Percentiles rank a stretch among this genome's conserved stretches.
Evolutionary conservation across 768 basidiomycete species (phyloP).

Genomic region (Candolleomyces efflorescens): DNA sequence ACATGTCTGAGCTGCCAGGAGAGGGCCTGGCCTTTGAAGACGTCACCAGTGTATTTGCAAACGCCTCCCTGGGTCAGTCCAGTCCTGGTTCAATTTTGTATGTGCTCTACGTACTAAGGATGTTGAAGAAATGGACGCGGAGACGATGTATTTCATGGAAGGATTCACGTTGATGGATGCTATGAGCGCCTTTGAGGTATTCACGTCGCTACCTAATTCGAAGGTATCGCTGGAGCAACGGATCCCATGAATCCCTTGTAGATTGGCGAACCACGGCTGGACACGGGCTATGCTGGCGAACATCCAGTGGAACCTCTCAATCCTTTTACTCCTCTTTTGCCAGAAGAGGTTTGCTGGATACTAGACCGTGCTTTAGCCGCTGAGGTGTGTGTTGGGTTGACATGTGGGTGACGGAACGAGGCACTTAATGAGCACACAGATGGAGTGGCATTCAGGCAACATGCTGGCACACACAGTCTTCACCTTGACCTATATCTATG

Average conservation of each 20-base stretch:
- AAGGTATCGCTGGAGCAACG: conserved; percentile 3
- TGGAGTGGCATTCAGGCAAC: conserved; percentile 84
- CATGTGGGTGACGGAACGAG: conserved; percentile 9
- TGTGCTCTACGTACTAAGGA: conserved; percentile 3
- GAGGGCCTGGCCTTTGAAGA: conserved; percentile 41
- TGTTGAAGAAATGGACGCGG: conserved; percentile 53
- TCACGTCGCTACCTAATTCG: neutral
- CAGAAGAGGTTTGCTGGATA: conserved; percentile 86
- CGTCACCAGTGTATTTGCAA: conserved; percentile 53
- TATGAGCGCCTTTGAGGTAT: conserved; percentile 91
- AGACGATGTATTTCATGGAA: conserved; percentile 60
- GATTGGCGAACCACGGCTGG: conserved; percentile 90
- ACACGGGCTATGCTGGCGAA: conserved; percentile 66
- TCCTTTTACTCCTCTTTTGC: conserved; percentile 56
- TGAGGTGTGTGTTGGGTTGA: conserved; percentile 49
- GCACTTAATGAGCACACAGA: conserved; percentile 39
- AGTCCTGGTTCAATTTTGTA: neutral
- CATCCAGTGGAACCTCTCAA: conserved; percentile 48
- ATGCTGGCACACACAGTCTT: conserved; percentile 84
- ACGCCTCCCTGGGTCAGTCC: conserved; percentile 58
- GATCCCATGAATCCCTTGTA: conserved; percentile 24
- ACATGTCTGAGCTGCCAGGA: conserved; percentile 30
- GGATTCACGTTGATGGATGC: conserved; percentile 78
- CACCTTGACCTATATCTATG: conserved; percentile 71
- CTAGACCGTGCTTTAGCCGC: conserved; percentile 72